Evolutionary conservation across 1,284 basidiomycete genomes (phyloP).

Genomic region (Golubevia sp.): DNA sequence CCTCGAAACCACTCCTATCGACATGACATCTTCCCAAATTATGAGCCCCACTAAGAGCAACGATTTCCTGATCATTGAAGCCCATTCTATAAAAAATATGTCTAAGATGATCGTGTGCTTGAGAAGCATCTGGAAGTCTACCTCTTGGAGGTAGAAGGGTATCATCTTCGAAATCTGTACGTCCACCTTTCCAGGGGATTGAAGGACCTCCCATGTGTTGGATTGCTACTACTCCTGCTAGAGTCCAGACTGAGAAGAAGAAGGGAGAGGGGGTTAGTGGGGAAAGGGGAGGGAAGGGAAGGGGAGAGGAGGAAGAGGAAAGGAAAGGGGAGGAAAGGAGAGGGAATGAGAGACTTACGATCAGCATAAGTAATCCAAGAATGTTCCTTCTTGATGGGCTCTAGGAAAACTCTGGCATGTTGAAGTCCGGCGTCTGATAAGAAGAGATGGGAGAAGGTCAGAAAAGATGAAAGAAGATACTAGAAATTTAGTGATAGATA

Average conservation of each 20-base stretch:
- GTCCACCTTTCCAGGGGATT: slow-evolving; percentile 64
- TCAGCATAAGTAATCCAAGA: slow-evolving; percentile 66
- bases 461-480: not conserved
- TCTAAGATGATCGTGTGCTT: slow-evolving; percentile 65
- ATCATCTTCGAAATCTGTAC: slow-evolving; percentile 64
- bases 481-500: slow-evolving; percentile 11
- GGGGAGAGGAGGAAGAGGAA: slow-evolving; percentile 33
- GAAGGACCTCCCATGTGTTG: slow-evolving; percentile 56
- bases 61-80: slow-evolving; percentile 67
- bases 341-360: slow-evolving; percentile 32
- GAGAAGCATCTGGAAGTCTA: slow-evolving; percentile 65
- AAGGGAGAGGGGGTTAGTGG: not conserved
- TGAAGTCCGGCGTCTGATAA: slow-evolving; percentile 62
- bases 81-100: slow-evolving; percentile 67
- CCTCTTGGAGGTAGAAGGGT: slow-evolving; percentile 62
- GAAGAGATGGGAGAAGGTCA: not conserved
- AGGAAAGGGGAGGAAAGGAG: not conserved
- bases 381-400: slow-evolving; percentile 65
- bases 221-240: slow-evolving; percentile 53
- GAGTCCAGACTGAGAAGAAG: slow-evolving; percentile 42
- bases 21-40: slow-evolving; percentile 63
- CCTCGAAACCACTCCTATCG: slow-evolving; percentile 52
- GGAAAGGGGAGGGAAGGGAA: slow-evolving; percentile 38
- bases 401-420: slow-evolving; percentile 65
- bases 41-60: slow-evolving; percentile 68